phyloP scores from a whole-genome alignment of 2,329 filamentous ascomycete genomes.

The Fusarium sp. region DNA sequence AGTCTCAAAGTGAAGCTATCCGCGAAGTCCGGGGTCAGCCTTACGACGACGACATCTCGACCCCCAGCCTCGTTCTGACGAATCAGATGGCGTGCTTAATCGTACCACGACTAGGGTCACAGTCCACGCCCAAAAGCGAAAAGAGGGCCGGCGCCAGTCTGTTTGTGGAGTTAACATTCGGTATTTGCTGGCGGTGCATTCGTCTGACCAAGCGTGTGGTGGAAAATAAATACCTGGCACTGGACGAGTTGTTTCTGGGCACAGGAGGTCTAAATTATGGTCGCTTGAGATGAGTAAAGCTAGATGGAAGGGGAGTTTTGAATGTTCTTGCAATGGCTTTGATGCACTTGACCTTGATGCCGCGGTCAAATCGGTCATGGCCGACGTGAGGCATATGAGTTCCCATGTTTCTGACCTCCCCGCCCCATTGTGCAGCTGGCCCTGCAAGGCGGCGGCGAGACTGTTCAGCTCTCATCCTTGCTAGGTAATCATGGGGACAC shows the following conservation, averaged over 20 bases:
- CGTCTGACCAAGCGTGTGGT: neutral
- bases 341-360: neutral
- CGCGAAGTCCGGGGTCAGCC: neutral
- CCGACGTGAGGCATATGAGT: too few relatives aligned
- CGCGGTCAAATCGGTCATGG: too few relatives aligned
- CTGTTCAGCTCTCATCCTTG: neutral
- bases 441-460: slow-evolving; percentile 2
- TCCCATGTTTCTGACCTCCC: neutral
- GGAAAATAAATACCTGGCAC: too few relatives aligned
- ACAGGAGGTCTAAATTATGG: too few relatives aligned
- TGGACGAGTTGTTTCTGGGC: too few relatives aligned
- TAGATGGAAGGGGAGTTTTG: too few relatives aligned
- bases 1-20: neutral
- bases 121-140: neutral
- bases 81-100: neutral
- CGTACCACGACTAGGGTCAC: neutral
- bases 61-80: neutral
- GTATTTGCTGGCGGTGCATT: neutral
- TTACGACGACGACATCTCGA: neutral
- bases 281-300: too few relatives aligned
- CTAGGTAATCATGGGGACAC: neutral
- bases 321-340: neutral
- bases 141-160: neutral
- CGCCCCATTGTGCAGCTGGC: neutral
- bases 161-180: neutral